Evolutionary conservation across 1,139 yeast species (phyloP), one percentile per base, ranked within the genome.

Genomic region (Protomyces inouyei): DNA sequence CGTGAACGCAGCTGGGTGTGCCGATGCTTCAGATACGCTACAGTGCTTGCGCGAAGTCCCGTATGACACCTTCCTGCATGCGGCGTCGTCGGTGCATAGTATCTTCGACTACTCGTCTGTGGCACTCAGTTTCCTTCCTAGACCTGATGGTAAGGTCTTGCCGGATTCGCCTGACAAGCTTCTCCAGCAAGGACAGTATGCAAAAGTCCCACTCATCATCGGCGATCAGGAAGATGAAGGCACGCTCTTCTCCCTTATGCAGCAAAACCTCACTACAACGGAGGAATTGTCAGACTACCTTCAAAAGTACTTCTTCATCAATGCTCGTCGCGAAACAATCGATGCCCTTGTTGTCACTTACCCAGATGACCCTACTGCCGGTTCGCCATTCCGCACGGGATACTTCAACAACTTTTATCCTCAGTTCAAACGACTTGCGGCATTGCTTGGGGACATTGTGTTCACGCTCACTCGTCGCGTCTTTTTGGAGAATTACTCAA

Each of bases 151-250:
- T 2, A 51, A 1, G 6, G 54, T 23, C 12, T 14, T 51, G 35
- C 23, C 54, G 3, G 37, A 51, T n/a, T 21, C 35, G 18, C 54
- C 54, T 4, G 54, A 5, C 18, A 16, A 14, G 37, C 37, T 51
- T 23, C n/a, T n/a, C 3, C 35, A 23, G 4, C 25, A 51, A 10
- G 54, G 54, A 25, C 21, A 8, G 5, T 51, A 18, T n/a, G 54
- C 54, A 6, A 51, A 51, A 14, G 54, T 51, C 5, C 54, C 54
- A 23, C 28, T 51, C 37, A 51, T 51, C 14, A 16, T 51, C 18
- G 54, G 54, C n/a, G 54, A 51, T 14, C 54, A 51, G 18, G 37
- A 51, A 25, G 54, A 51, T n/a, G 54, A 51, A 16, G 54, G 54
- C 2, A 51, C 54, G 4, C 37, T 51, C 1, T 51, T 51, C 37